Base-by-base conservation (phyloP, 208 protist species). In the Leishmania aethiopica region DNA sequence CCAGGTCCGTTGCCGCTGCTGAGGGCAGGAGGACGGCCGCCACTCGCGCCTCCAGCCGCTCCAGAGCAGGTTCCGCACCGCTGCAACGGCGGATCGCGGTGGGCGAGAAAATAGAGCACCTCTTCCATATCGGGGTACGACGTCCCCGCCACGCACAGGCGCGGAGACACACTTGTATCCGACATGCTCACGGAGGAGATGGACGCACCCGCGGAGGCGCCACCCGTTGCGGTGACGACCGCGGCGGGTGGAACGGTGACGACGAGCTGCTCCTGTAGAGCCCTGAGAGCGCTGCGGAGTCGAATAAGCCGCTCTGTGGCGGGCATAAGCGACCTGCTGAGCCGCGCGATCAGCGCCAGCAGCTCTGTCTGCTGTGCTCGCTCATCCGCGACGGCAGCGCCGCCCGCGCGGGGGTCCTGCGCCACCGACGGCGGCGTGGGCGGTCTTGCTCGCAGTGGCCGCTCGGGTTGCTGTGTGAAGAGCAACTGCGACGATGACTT, bases 271-370 rank as follows among this genome's bases (percentile, higher is more conserved):
- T 94, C 88, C 17, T 86, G n/a, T 35, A 94, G 60, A 19, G 59
- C 80, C 11, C 70, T 55, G 10, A 97, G 87, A 7, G 85, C 57
- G 3, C 42, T 80, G 17, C 91, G 87, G 57, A 97, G 76, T 0
- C 76, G 86, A 25, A 95, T 42, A 0, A 86, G 66, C 40, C 90
- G 86, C 79, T 97, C 93, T n/a, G 91, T 93, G 22, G 82, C 79
- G 13, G 90, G 90, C 17, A 84, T 87, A 25, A 94, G 76, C 37
- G 81, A 47, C 22, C 28, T 40, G 8, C 42, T 49, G 3, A 94
- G 80, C 49, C 88, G 84, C 19, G 51, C 66, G 8, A 84, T 83
- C 32, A 91, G 70, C 13, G 66, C 37, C 2, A 81, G 66, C 8
- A 96, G 74, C 32, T 78, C 64, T 40, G 81, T 62, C 11, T 86